Base-by-base conservation (phyloP, 768 basidiomycete species). In the Kwoniella heveanensis region DNA sequence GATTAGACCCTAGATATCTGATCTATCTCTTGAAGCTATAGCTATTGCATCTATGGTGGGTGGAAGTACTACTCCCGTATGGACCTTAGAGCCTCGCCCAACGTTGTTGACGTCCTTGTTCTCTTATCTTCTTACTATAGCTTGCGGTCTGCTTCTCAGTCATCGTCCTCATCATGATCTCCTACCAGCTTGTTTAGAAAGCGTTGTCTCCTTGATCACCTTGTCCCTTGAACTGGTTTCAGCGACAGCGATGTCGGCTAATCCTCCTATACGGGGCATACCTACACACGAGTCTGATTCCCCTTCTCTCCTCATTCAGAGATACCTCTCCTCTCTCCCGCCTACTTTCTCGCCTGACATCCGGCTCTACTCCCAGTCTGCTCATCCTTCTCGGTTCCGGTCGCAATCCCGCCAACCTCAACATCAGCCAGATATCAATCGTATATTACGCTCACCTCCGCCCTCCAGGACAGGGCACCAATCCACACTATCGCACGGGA, bases 181-280 rank as follows among this genome's bases (percentile, higher is more conserved):
- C 19, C 39, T 44, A 10, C 39, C 29, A 29, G 29, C 25, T 51
- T 51, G 53, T n/a, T n/a, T n/a, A n/a, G n/a, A n/a, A n/a, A n/a
- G n/a, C n/a, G n/a, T n/a, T n/a, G n/a, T n/a, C n/a, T 44, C 36
- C 30, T 52, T 47, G 39, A 48, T 57, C 32, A 29, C 26, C 50
- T 29, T 36, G 52, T 29, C 56, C 46, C 22, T 47, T 32, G 21
- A 21, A 37, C 46, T 30, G 22, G 4, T 17, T 17, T 17, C 39
- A 44, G 10, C 17, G 10, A 10, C 48, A 13, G 27, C 8, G 50
- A 10, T 64, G 56, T 57, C 64, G 22, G 22, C 61, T 29, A 74
- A 74, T 30, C 69, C 72, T 4, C 67, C 58, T 8, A 71, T 74
- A 30, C 36, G 52, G 26, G 47, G 65, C 4, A 46, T 71, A 27